Evolutionary conservation across 2,329 filamentous ascomycete species (phyloP).

Genomic region (Simplicillium sp.): DNA sequence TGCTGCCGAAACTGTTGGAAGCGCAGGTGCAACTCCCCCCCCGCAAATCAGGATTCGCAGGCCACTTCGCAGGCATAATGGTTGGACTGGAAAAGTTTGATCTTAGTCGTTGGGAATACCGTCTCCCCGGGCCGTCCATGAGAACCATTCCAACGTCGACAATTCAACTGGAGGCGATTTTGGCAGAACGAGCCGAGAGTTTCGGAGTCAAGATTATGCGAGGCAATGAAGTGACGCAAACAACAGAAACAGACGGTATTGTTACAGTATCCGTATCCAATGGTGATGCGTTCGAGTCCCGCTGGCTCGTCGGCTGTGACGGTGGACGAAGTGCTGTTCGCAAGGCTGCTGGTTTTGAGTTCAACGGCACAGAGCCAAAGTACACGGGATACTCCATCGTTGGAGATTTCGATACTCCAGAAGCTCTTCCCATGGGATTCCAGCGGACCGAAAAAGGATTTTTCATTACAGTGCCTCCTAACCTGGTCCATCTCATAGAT

Average conservation of each 20-base stretch:
- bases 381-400: slow-evolving; percentile 23
- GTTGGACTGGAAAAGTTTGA: slow-evolving; percentile 18
- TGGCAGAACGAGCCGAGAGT: slow-evolving; percentile 13
- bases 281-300: slow-evolving; percentile 9
- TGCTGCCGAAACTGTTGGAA: slow-evolving; percentile 19
- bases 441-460: slow-evolving; percentile 15
- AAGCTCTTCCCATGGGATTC: slow-evolving; percentile 17
- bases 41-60: slow-evolving; percentile 16
- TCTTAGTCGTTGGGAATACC: slow-evolving; percentile 17
- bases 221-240: slow-evolving; percentile 13
- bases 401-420: slow-evolving; percentile 20
- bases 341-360: slow-evolving; percentile 23
- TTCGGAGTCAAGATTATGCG: slow-evolving; percentile 18
- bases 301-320: slow-evolving; percentile 32
- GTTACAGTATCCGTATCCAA: slow-evolving; percentile 12
- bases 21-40: slow-evolving; percentile 4
- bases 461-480: slow-evolving; percentile 13
- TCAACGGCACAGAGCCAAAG: slow-evolving; percentile 24
- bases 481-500: slow-evolving; percentile 9
- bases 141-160: slow-evolving; percentile 11
- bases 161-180: slow-evolving; percentile 12
- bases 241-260: slow-evolving; percentile 11
- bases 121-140: slow-evolving; percentile 17
- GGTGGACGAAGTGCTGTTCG: slow-evolving; percentile 29
- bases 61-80: slow-evolving; percentile 21